Percentiles rank a stretch among this genome's conserved stretches.
Evolutionary conservation across 345 rosid species (phyloP).

Genomic region (Fremontodendron californicum): DNA sequence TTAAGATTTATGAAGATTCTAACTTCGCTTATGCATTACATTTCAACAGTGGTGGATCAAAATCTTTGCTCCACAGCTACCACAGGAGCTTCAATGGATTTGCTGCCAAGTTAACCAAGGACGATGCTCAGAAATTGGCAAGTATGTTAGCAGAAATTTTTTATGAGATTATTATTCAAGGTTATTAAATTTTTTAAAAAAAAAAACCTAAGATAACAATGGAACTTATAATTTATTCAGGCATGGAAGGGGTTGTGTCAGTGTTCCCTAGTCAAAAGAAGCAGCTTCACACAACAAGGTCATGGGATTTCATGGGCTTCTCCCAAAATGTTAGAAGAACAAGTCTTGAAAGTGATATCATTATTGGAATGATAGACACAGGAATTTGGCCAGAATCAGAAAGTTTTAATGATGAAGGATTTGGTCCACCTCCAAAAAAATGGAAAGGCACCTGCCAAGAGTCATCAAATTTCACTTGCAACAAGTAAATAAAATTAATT

Average conservation of each 20-base stretch:
- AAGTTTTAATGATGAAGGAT: slow-evolving; percentile 37
- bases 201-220: background rate
- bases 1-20: background rate
- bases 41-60: slow-evolving; percentile 35
- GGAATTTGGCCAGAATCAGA: slow-evolving; percentile 51
- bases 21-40: background rate
- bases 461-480: slow-evolving; percentile 50
- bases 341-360: slow-evolving; percentile 33
- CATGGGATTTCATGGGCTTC: slow-evolving; percentile 63
- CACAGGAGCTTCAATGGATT: slow-evolving; percentile 52
- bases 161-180: background rate
- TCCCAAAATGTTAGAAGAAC: slow-evolving; percentile 28
- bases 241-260: slow-evolving; percentile 44
- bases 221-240: slow-evolving; percentile 19
- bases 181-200: background rate
- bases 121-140: slow-evolving; percentile 29
- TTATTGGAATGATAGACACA: slow-evolving; percentile 51
- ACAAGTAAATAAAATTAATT: slow-evolving; percentile 35
- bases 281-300: slow-evolving; percentile 49
- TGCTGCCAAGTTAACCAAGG: slow-evolving; percentile 37
- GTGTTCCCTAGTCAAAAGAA: slow-evolving; percentile 47
- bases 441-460: slow-evolving; percentile 47
- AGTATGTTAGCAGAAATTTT: slow-evolving; percentile 10
- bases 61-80: slow-evolving; percentile 39
- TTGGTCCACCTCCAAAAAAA: slow-evolving; percentile 47